phyloP scores from a whole-genome alignment of 257 asterid genomes.

The Pogostemon cablin region DNA sequence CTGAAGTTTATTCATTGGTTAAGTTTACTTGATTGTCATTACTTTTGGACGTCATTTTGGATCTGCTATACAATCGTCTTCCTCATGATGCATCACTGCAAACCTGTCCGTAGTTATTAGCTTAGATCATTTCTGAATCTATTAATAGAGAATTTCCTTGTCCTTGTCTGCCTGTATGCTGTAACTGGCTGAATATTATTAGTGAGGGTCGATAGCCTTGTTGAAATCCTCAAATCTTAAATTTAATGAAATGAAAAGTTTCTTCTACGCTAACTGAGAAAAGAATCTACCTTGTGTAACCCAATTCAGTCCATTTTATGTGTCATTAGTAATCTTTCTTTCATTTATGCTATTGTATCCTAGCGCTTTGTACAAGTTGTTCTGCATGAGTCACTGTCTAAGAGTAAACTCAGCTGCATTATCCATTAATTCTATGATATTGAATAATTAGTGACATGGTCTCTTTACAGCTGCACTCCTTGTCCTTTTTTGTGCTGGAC shows the following conservation, averaged over 20 bases:
- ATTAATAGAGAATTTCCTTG: background rate
- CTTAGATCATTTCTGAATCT: background rate
- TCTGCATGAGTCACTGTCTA: background rate
- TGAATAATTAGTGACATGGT: slow-evolving; percentile 14
- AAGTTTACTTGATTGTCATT: slow-evolving; percentile 19
- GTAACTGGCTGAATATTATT: slow-evolving; percentile 17
- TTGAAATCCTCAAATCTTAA: background rate
- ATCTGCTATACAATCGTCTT: background rate
- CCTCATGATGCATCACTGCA: too few species aligned
- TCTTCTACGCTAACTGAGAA: too few species aligned
- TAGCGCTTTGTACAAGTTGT: slow-evolving; percentile 3
- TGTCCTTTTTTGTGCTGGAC: slow-evolving; percentile 95
- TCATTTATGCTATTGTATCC: background rate
- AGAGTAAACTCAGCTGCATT: slow-evolving; percentile 6
- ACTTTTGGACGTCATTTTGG: slow-evolving; percentile 8
- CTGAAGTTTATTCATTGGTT: slow-evolving; percentile 11
- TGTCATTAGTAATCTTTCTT: background rate
- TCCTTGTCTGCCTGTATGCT: slow-evolving; percentile 2
- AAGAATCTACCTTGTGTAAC: background rate
- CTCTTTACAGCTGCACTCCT: slow-evolving; percentile 77
- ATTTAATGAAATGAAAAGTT: background rate
- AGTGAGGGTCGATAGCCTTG: slow-evolving; percentile 13
- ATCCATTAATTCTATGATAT: background rate
- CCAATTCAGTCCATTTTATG: background rate
- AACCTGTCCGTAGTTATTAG: too few species aligned